A percentile compares a stretch with the other conserved stretches of the same genome.
phyloP scores from a whole-genome alignment of 306 rosid species.

The Cucumis hystrix region DNA sequence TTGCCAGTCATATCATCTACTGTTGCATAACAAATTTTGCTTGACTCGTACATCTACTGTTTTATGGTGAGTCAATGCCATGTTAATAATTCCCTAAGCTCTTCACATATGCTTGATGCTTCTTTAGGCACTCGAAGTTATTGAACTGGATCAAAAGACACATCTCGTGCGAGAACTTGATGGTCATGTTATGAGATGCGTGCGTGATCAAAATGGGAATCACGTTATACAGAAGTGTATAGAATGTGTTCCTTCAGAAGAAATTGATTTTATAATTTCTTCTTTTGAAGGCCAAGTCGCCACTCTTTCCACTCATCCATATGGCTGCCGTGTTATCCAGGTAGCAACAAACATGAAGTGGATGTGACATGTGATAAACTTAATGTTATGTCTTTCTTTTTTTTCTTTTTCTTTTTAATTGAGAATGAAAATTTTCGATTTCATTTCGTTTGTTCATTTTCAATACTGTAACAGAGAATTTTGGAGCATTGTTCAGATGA shows the following conservation, averaged over 20 bases:
- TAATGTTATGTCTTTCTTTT: not conserved
- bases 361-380: not conserved
- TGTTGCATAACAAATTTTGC: not conserved
- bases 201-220: slow-evolving; percentile 66
- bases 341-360: slow-evolving; percentile 15
- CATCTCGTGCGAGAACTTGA: slow-evolving; percentile 51
- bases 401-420: not conserved
- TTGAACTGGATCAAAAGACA: slow-evolving; percentile 43
- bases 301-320: slow-evolving; percentile 51
- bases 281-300: slow-evolving; percentile 41
- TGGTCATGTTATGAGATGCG: slow-evolving; percentile 54
- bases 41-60: too few species aligned
- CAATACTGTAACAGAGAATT: slow-evolving; percentile 28
- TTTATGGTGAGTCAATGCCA: too few species aligned
- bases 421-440: not conserved
- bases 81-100: not conserved
- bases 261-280: slow-evolving; percentile 41
- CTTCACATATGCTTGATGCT: not conserved
- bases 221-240: slow-evolving; percentile 70
- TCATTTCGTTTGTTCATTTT: not conserved
- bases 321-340: slow-evolving; percentile 72
- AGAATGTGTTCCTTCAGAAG: slow-evolving; percentile 39
- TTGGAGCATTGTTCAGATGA: slow-evolving; percentile 59
- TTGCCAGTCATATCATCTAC: not conserved
- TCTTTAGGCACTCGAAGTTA: slow-evolving; percentile 47